A percentile compares a stretch with the other conserved stretches of the same genome.
phyloP scores from a whole-genome alignment of 148 eudicot species.

The Cornus suecica region DNA sequence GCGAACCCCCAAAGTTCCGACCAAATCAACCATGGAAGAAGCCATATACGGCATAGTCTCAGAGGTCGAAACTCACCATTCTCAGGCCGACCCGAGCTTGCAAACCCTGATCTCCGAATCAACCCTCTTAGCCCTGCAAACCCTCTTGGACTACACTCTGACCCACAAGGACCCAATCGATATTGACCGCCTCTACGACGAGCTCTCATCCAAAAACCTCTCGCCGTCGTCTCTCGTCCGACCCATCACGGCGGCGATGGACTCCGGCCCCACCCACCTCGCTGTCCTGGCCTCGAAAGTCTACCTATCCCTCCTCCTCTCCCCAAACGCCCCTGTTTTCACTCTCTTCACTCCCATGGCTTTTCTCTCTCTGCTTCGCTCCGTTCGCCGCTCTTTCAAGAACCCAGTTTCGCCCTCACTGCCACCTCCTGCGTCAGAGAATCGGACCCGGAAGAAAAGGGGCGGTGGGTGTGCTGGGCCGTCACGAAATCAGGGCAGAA shows the following conservation, averaged over 20 bases:
- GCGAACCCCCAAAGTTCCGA: conserved; percentile 2
- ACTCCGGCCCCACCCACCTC: conserved; percentile 35
- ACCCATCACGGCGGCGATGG: conserved; percentile 62
- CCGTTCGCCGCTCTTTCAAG: conserved; percentile 58
- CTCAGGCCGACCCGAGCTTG: conserved; percentile 13
- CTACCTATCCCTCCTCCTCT: conserved; percentile 59
- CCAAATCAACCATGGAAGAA: conserved; percentile 44
- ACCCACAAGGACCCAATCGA: conserved; percentile 23
- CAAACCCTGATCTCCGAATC: conserved; percentile 42
- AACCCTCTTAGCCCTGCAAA: conserved; percentile 51
- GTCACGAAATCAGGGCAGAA: conserved; percentile 19
- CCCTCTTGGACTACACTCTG: conserved; percentile 41
- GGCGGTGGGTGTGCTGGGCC: conserved; percentile 22
- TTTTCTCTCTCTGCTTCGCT: conserved; percentile 62
- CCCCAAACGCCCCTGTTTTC: conserved; percentile 69
- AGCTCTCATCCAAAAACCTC: conserved; percentile 42
- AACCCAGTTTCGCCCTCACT: conserved; percentile 15
- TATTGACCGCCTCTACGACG: conserved; percentile 39
- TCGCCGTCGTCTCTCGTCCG: conserved; percentile 41
- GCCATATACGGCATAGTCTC: conserved; percentile 31
- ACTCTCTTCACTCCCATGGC: conserved; percentile 81
- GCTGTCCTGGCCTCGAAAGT: conserved; percentile 57
- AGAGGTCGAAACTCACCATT: conserved; percentile 30
- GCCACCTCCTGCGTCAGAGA: conserved; percentile 19
- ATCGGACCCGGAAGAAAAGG: conserved; percentile 28